These are phyloP conservation scores for Aspergillus neoniger DNA, from an alignment of 2,329 filamentous ascomycete species.

Conservation along the genomic window DNA sequence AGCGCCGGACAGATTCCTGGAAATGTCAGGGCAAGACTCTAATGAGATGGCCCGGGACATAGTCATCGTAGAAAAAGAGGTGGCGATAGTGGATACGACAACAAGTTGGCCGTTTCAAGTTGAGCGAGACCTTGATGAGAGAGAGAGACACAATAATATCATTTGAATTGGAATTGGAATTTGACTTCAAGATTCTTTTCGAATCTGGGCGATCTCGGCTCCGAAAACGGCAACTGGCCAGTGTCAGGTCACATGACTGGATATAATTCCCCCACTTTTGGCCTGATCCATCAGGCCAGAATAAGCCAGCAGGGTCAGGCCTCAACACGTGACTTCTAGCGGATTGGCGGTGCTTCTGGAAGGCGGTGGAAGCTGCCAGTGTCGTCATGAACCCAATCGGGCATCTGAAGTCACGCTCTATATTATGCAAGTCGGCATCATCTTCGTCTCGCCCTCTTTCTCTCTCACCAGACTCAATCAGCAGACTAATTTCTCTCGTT, in stretches of 20 bases:
- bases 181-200: too few species aligned
- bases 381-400: slow-evolving; percentile 32
- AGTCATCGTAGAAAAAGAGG: too few species aligned
- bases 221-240: background rate
- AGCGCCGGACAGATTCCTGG: background rate
- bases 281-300: background rate
- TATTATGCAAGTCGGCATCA: background rate
- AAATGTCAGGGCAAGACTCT: background rate
- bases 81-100: background rate
- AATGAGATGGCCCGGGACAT: background rate
- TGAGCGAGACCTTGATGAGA: background rate
- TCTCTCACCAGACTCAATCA: background rate
- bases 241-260: background rate
- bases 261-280: background rate
- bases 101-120: background rate
- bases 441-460: background rate
- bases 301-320: background rate
- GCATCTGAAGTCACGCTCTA: slow-evolving; percentile 15
- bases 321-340: slow-evolving; percentile 16
- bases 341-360: slow-evolving; percentile 32
- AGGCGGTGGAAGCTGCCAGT: slow-evolving; percentile 37
- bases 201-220: too few species aligned
- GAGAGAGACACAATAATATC: too few species aligned
- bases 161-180: too few species aligned
- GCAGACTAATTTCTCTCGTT: too few species aligned